Base-by-base conservation (phyloP, 2,329 filamentous ascomycete species). In the Pezicula radicicola region DNA sequence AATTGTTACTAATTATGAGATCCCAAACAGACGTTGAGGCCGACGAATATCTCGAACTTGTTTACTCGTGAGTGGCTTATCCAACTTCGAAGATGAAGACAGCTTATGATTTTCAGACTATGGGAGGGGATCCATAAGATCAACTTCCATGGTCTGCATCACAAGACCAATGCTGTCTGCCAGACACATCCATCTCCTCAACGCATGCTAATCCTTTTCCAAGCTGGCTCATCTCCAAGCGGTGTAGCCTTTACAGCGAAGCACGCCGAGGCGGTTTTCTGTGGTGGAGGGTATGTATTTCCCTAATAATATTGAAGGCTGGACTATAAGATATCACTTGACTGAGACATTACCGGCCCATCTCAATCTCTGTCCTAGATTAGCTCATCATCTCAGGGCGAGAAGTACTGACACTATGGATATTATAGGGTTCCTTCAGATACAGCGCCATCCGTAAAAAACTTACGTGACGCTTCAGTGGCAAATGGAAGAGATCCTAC, bases 241-340 rank as follows among this genome's bases (percentile, higher is more conserved):
- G 85, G 85, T 0, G 87, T 86, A 66, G 66, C 70, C 0, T 89
- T 89, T 58, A 84, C 83, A 0, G 82, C 84, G 7, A 43, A 43
- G 58, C 83, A 89, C 61, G 86, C 85, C 1, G 86, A 89, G 60
- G 84, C 78, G 2, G 84, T 89, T 47, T 89, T 89, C 59, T 80
- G 87, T 1, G 83, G 80, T 0, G 81, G 81, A 0, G 83, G 21
- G 21, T 21, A 21, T 21, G 21, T 5, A 21, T 5, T 3, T 5
- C 5, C 21, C 21, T 21, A 3, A 5, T 21, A 3, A 5, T 21
- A 21, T 21, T 21, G 21, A 21, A 21, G 21, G 21, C 3, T 21
- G 21, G 21, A 21, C 21, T n/a, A 21, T 21, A 5, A 21, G 21
- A 21, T 3, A 21, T 21, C 3, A 21, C 21, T 21, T 21, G 5